Base-by-base conservation (phyloP, 2,329 filamentous ascomycete genomes). In the Cytospora leucostoma region DNA sequence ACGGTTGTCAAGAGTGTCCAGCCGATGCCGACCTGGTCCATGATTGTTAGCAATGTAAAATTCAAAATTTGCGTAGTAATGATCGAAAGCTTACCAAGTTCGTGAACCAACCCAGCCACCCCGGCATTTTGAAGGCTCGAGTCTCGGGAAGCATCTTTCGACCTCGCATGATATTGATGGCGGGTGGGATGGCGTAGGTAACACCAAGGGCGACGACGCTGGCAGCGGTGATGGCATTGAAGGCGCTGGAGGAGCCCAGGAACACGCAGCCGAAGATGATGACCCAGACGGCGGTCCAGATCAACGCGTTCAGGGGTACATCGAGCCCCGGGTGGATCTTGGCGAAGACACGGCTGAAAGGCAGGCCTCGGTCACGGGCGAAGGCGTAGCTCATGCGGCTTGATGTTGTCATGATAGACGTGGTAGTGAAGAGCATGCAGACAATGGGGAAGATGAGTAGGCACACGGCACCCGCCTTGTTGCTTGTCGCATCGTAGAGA, bases 1-100 rank as follows among this genome's bases (percentile, higher is more conserved):
- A 92, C 85, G 0, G 88, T 92, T 0, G 89, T 92, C n/a, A 92
- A 73, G 13, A 85, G 76, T 1, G 88, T 84, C 75, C 89, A 93
- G 0, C 78, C 77, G 54, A 93, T 79, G 6, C 89, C 88, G 34
- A 84, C 64, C 73, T 75, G 8, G 19, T 40, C 3, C 7, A 52
- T 72, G 68, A 7, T 69, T 67, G 47, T 78, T 72, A 53, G 74
- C 67, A 7, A 21, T 15, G 12, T 34, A 73, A 62, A 62, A 11
- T 27, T 2, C 4, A 6, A 7, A 19, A 6, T n/a, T 8, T 21
- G 11, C 4, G 35, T 11, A 15, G 32, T 8, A 3, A 38, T 27
- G 13, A 19, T 21, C 13, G 6, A 37, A 8, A 5, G 64, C 68
- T 55, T 58, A 70, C 68, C 49, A 72, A 32, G 63, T 72, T 71